Evolutionary conservation across 2,329 filamentous ascomycete genomes (phyloP).

Genomic region (Penicillium sp.): DNA sequence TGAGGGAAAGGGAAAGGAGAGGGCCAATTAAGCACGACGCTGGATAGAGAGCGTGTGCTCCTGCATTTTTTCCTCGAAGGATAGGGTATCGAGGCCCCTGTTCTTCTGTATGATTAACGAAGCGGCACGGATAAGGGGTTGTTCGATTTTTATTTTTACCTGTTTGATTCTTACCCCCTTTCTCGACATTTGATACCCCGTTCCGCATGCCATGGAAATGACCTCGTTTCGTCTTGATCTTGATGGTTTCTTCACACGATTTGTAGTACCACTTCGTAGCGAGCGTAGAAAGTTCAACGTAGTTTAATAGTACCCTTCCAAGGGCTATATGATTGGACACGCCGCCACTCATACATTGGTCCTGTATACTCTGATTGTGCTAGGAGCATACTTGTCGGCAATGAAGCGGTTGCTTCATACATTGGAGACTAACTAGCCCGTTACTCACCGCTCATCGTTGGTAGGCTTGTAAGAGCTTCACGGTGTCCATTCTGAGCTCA

Average conservation of each 20-base stretch:
- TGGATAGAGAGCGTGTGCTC: background rate
- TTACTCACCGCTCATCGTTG: too few species aligned
- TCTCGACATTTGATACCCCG: slow-evolving; percentile 3
- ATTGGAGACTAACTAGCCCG: too few species aligned
- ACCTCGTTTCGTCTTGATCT: background rate
- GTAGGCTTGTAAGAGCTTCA: too few species aligned
- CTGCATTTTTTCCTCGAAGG: background rate
- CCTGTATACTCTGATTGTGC: background rate
- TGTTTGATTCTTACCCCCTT: background rate
- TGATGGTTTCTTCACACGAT: background rate
- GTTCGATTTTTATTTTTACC: background rate
- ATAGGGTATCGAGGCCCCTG: background rate
- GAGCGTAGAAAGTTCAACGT: background rate
- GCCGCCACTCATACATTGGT: background rate
- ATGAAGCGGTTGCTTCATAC: background rate
- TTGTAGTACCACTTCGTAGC: background rate
- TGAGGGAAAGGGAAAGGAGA: background rate
- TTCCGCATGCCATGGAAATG: background rate
- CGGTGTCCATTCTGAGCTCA: too few species aligned
- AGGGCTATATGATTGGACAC: too few species aligned
- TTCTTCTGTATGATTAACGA: slow-evolving; percentile 7
- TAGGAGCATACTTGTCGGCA: background rate
- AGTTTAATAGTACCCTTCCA: background rate
- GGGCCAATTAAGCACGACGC: background rate
- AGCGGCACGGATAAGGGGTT: slow-evolving; percentile 2